Evolutionary conservation across 805 yeast species (phyloP).

Genomic region (Hyphopichia homilentoma): DNA sequence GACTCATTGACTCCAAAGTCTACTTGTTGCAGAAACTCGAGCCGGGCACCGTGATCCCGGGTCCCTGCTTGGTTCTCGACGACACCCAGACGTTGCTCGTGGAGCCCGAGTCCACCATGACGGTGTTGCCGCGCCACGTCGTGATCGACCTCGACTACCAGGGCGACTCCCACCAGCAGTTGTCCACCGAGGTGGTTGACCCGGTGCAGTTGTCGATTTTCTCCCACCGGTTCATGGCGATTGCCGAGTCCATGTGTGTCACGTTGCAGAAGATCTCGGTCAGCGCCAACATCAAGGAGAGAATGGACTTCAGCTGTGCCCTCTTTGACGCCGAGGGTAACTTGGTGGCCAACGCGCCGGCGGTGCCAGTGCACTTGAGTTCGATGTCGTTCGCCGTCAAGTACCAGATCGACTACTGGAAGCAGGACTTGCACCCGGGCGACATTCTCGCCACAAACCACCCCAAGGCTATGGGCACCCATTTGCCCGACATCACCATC

Average conservation of each 20-base stretch:
- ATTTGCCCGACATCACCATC: constrained; percentile 60
- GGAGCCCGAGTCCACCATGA: constrained; percentile 58
- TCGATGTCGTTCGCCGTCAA: constrained; percentile 81
- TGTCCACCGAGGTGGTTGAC: constrained; percentile 37
- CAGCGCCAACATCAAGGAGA: constrained; percentile 78
- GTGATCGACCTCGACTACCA: constrained; percentile 29
- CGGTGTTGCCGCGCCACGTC: constrained; percentile 60
- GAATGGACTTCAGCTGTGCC: constrained; percentile 84
- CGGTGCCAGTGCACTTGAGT: constrained; percentile 82
- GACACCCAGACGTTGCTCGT: constrained; percentile 77
- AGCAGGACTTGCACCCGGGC: constrained; percentile 60
- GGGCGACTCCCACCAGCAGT: not conserved
- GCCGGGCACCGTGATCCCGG: constrained; percentile 51
- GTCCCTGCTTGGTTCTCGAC: constrained; percentile 79
- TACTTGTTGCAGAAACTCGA: constrained; percentile 51
- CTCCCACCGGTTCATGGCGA: constrained; percentile 83
- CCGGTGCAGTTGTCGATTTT: constrained; percentile 74
- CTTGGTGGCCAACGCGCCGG: constrained; percentile 84
- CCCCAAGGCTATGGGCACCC: constrained; percentile 84
- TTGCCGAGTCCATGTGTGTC: constrained; percentile 87
- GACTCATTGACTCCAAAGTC: constrained; percentile 42
- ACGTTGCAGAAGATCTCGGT: constrained; percentile 77
- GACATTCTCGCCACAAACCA: constrained; percentile 78
- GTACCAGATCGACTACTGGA: constrained; percentile 64
- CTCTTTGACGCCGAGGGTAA: constrained; percentile 74